A percentile compares a stretch with the other conserved stretches of the same genome.
These are phyloP conservation scores for Penicillium sp. DNA, from an alignment of 2,329 filamentous ascomycete species.

Conservation along the genomic window DNA sequence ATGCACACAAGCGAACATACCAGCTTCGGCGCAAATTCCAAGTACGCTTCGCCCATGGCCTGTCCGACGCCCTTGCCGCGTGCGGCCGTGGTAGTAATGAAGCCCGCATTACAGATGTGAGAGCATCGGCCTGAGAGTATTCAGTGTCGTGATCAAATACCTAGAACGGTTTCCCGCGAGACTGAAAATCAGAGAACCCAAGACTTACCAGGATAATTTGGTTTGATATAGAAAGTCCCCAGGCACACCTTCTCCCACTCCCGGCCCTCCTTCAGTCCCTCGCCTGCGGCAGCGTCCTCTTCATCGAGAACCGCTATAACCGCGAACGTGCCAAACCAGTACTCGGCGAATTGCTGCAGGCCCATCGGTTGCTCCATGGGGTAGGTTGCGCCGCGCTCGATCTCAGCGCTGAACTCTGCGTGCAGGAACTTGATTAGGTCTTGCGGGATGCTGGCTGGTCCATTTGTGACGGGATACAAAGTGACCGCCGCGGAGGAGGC, in stretches of 20 bases:
- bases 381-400: conserved; percentile 37
- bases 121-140: conserved; percentile 35
- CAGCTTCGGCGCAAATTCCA: conserved; percentile 39
- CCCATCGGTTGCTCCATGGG: conserved; percentile 38
- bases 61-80: conserved; percentile 36
- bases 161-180: too few species aligned
- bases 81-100: conserved; percentile 34
- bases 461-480: conserved; percentile 30
- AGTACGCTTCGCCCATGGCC: conserved; percentile 38
- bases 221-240: conserved; percentile 44
- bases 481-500: conserved; percentile 21
- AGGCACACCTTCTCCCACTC: conserved; percentile 38
- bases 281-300: conserved; percentile 7
- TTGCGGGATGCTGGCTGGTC: conserved; percentile 21
- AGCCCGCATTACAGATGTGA: conserved; percentile 41
- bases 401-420: conserved; percentile 36
- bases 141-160: background rate
- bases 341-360: conserved; percentile 32
- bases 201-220: conserved; percentile 41
- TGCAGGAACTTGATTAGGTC: conserved; percentile 31
- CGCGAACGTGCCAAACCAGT: conserved; percentile 42
- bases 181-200: background rate
- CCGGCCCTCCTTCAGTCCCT: conserved; percentile 24
- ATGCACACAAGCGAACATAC: conserved; percentile 18
- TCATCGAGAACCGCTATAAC: conserved; percentile 32